Base-by-base conservation (phyloP, 345 rosid genomes). In the Erodium maritimum region DNA sequence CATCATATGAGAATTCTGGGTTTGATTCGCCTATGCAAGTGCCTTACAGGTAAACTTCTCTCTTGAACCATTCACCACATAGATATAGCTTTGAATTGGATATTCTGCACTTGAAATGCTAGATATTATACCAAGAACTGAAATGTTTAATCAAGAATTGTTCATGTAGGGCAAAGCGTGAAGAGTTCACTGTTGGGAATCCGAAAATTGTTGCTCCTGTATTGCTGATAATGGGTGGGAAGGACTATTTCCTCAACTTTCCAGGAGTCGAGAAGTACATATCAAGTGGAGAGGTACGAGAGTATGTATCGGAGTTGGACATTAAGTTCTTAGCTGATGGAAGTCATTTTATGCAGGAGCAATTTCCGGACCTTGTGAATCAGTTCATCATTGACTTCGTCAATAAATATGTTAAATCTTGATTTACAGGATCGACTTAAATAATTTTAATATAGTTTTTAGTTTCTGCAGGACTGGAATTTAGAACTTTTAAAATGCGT, bases 321-420 rank as follows among this genome's bases (percentile, higher is more conserved):
- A 58, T 58, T 11, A 51, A 23, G 25, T 73, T 61, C 61, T 14
- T 71, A 37, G 61, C 62, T 4, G 83, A 75, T 53, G 76, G 77
- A 3, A 70, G 33, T 51, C 78, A 79, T 67, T 76, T 76, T 23
- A 64, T 71, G 58, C 78, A 71, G 4, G 83, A 79, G 48, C 69
- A 76, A 48, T 52, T 68, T 14, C 80, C 77, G 5, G 69, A 62
- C 10, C 17, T 71, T n/a, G 69, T 75, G 45, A 79, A 79, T 29
- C 55, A 59, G 46, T 60, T 70, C 50, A 29, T 79, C 59, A 22
- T 75, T 42, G 53, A n/a, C 37, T 79, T 73, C 69, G 71, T 75
- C 21, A 54, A 61, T 61, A 69, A 74, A 50, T 54, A 61, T 17
- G 29, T 14, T 17, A n/a, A 52, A 6, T n/a, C 21, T 12, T 19